Conservation (phyloP, 2,329 filamentous ascomycete species). For the Aspergillus awamori region DNA sequence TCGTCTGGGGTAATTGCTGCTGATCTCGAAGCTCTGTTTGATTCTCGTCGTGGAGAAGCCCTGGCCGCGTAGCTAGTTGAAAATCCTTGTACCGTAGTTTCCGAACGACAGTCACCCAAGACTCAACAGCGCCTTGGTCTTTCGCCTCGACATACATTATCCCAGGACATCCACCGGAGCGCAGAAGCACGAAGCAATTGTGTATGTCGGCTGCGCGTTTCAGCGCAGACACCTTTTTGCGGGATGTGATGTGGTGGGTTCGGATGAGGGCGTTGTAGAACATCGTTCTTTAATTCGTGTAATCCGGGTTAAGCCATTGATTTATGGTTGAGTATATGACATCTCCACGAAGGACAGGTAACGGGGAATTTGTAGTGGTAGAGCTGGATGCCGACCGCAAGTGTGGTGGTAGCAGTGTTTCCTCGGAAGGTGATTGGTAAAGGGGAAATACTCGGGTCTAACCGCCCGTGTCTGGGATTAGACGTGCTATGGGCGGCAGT, state of each 20-base stretch:
- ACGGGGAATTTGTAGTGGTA: background rate
- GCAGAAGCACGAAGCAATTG: conserved; percentile 65
- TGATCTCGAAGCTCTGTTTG: background rate
- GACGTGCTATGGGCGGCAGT: too few species aligned
- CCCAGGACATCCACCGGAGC: conserved; percentile 69
- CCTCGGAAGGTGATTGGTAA: too few species aligned
- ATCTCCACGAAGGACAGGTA: background rate
- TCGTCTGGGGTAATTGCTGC: background rate
- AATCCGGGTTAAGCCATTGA: background rate
- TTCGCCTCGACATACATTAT: conserved; percentile 75
- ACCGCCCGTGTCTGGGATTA: too few species aligned
- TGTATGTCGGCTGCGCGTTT: conserved; percentile 65
- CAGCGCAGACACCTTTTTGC: conserved; percentile 70
- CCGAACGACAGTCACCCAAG: conserved; percentile 68
- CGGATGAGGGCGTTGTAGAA: conserved; percentile 66
- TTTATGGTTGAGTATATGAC: background rate
- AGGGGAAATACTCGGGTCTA: too few species aligned
- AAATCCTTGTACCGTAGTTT: conserved; percentile 73
- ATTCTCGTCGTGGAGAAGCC: conserved; percentile 31
- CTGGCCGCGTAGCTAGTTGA: conserved; percentile 62
- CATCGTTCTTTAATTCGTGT: conserved; percentile 17
- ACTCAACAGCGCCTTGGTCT: conserved; percentile 56
- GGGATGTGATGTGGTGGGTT: conserved; percentile 79
- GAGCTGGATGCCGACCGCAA: background rate
- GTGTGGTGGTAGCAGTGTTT: background rate